These are phyloP conservation scores for Blastobotrys illinoisensis DNA, from an alignment of 1,139 yeast genomes.

Conservation along the genomic window DNA sequence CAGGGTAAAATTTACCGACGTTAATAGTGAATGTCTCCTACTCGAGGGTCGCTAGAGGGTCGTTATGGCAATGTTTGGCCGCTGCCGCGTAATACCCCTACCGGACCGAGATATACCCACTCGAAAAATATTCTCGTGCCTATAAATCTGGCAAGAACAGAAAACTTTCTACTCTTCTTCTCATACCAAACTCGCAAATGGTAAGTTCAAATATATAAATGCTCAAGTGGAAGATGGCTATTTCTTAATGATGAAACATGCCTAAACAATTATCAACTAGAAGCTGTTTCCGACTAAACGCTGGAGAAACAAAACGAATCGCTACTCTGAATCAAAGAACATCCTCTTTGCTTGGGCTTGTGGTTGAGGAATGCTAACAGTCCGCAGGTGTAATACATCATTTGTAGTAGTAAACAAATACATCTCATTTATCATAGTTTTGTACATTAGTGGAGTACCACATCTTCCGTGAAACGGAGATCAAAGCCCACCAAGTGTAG, in stretches of 20 bases:
- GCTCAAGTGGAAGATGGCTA: slow-evolving; percentile 5
- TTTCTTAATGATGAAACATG: slow-evolving; percentile 16
- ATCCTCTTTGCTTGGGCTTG: not conserved
- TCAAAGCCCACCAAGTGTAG: no score
- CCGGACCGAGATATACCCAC: not conserved
- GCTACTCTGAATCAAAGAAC: slow-evolving; percentile 28
- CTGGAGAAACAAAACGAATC: slow-evolving; percentile 30
- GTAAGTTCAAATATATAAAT: not conserved
- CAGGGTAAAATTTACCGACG: no score
- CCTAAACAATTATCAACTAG: slow-evolving; percentile 26
- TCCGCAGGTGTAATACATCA: not conserved
- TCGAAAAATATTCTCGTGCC: not conserved
- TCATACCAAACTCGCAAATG: not conserved
- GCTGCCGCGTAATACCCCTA: not conserved
- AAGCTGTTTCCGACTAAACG: slow-evolving; percentile 33
- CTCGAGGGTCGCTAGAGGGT: no score
- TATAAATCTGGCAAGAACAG: not conserved
- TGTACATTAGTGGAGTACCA: no score
- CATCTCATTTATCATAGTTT: not conserved
- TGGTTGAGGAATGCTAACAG: not conserved
- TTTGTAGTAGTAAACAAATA: not conserved
- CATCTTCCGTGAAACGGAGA: no score
- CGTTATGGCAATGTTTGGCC: no score
- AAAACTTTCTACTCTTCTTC: not conserved
- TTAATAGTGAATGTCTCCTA: no score